phyloP scores from a whole-genome alignment of 257 asterid species.

The Solanum sitiens region DNA sequence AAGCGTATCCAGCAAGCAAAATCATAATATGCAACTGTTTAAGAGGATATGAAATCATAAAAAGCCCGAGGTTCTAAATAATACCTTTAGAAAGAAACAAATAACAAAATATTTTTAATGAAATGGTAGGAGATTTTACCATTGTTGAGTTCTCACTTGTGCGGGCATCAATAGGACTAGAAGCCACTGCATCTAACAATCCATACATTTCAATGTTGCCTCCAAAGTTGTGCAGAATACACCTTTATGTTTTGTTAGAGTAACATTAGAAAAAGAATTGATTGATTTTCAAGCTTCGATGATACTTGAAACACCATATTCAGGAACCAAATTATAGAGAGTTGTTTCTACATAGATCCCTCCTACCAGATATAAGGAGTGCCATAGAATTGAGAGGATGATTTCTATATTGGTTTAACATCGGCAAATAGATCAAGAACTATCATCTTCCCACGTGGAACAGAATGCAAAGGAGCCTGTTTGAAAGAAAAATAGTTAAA shows the following conservation, averaged over 20 bases:
- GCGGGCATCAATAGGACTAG: too few species aligned
- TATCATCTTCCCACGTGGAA: conserved; percentile 96
- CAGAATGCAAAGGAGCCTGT: conserved; percentile 97
- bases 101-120: background rate
- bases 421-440: conserved; percentile 98
- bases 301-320: too few species aligned
- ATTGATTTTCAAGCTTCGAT: too few species aligned
- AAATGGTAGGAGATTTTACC: background rate
- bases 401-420: conserved; percentile 87
- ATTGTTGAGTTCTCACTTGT: too few species aligned
- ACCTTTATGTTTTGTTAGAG: conserved; percentile 34
- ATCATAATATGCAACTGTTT: background rate
- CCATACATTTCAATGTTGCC: too few species aligned
- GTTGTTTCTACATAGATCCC: too few species aligned
- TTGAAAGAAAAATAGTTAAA: background rate
- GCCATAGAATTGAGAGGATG: conserved; percentile 78
- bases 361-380: too few species aligned
- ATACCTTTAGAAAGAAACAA: background rate
- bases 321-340: too few species aligned
- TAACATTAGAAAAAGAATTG: too few species aligned
- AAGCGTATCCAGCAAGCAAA: background rate
- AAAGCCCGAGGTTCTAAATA: background rate
- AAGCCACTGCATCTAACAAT: too few species aligned
- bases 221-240: conserved; percentile 94
- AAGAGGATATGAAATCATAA: background rate